Base-by-base conservation (phyloP, 2,329 filamentous ascomycete species). In the Mycocentrospora acerina region DNA sequence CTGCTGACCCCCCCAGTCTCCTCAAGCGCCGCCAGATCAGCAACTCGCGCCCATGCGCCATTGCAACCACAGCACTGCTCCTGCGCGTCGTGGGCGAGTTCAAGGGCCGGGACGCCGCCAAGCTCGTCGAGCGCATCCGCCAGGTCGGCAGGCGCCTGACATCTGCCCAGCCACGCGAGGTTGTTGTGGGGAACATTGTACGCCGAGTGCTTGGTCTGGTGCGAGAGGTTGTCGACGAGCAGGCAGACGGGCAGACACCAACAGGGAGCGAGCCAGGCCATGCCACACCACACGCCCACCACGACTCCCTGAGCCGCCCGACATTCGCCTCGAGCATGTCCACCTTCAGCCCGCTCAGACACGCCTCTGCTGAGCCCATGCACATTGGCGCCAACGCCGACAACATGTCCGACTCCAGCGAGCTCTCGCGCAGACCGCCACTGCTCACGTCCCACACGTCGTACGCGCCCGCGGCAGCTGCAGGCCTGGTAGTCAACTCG, bases 161-260 rank as follows among this genome's bases (percentile, higher is more conserved):
- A 24, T 81, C 85, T 38, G 90, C 93, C 7, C 89, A 95, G 58
- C 91, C 91, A 12, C 81, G 86, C 44, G 93, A 97, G 71, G 84
- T 95, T 55, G 88, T 90, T 4, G 89, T 96, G 29, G 91, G 90
- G 35, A 98, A 98, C 61, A 90, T 98, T 53, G 88, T 96, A 31
- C 83, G 90, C 44, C 83, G 93, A 46, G 87, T 97, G 2, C 74
- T 98, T 25, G 88, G 90, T 29, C 77, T 98, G 48, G 93, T 98
- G 50, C 83, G 93, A 35, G 90, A 96, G 60, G 90, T 97, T 60
- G 86, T 88, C 26, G 85, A 88, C 55, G 88, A 94, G 57, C 85
- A 89, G 53, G 75, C 84, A 41, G 87, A 87, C 44, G 82, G 71
- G 32, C 79, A 78, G 27, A 73, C 83, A 41, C 70, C 69, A 33